Evolutionary conservation across 495 filamentous ascomycete genomes (phyloP).

Genomic region (Hypoxylon cercidicola): DNA sequence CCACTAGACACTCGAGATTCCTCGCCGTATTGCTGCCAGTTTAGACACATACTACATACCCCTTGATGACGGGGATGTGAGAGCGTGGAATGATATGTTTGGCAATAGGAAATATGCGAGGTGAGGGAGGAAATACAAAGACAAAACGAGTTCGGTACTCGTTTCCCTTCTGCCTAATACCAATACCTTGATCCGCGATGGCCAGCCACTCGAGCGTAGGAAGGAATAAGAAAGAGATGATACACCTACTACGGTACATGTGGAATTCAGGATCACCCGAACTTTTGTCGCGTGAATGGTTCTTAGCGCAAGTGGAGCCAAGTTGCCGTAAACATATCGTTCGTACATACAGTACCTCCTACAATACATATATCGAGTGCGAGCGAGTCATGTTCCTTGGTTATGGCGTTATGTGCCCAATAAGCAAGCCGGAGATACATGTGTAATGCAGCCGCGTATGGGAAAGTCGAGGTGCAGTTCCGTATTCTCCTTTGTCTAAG

Average conservation of each 20-base stretch:
- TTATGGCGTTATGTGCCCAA: background rate
- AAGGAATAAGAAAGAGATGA: background rate
- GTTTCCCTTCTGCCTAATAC: background rate
- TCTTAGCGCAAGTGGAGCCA: too few relatives aligned
- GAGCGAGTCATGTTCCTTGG: conserved; percentile 2
- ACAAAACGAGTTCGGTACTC: background rate
- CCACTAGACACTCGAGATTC: conserved; percentile 12
- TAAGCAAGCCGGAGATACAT: too few relatives aligned
- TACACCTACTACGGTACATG: background rate
- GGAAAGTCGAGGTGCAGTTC: too few relatives aligned
- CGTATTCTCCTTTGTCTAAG: too few relatives aligned
- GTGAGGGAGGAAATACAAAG: conserved; percentile 2
- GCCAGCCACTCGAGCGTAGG: conserved; percentile 11
- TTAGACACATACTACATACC: conserved; percentile 11
- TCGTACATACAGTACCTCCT: too few relatives aligned
- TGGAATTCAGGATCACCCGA: conserved; percentile 31
- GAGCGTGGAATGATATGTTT: conserved; percentile 3
- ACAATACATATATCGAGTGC: too few relatives aligned
- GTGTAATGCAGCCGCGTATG: too few relatives aligned
- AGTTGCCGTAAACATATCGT: too few relatives aligned
- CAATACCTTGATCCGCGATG: conserved; percentile 12
- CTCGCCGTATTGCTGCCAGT: background rate
- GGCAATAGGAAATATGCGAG: conserved; percentile 1
- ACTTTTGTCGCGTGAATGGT: conserved; percentile 19
- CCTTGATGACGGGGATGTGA: conserved; percentile 1